Percentiles rank a stretch among this genome's conserved stretches.
These are phyloP conservation scores for Lathyrus aphaca DNA, from an alignment of 306 rosid species.

Conservation along the genomic window DNA sequence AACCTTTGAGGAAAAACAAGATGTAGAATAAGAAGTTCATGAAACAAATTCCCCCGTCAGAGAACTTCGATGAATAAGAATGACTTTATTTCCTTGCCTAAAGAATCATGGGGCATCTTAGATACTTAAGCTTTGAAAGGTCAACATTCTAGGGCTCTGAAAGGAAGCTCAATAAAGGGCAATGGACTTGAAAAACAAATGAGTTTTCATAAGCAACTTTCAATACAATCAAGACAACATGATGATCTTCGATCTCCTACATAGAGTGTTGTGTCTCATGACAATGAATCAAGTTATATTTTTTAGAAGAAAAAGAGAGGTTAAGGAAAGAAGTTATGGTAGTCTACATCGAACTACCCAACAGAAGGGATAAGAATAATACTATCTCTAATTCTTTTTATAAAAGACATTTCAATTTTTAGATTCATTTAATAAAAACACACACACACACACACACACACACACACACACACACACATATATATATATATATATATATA, in stretches of 20 bases:
- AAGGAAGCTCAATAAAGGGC: conserved; percentile 35
- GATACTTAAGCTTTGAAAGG: too few relatives aligned
- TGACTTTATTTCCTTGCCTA: too few relatives aligned
- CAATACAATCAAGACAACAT: conserved; percentile 72
- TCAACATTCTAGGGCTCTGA: conserved; percentile 44
- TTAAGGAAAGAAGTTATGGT: conserved; percentile 67
- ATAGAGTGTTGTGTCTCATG: conserved; percentile 89
- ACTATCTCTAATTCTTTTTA: too few relatives aligned
- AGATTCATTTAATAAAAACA: too few relatives aligned
- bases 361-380: conserved; percentile 70
- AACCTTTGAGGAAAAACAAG: too few relatives aligned
- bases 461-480: too few relatives aligned
- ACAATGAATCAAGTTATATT: conserved; percentile 75
- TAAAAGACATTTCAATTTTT: too few relatives aligned
- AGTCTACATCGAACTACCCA: conserved; percentile 71
- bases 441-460: too few relatives aligned
- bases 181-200: conserved; percentile 81
- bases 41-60: too few relatives aligned
- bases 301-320: conserved; percentile 69
- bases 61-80: too few relatives aligned
- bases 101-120: too few relatives aligned
- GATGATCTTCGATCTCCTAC: conserved; percentile 84
- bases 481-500: too few relatives aligned
- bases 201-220: conserved; percentile 80
- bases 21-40: conserved; percentile 43